Conservation (phyloP, 2,329 filamentous ascomycete species). For the Arachnomyces sp. region DNA sequence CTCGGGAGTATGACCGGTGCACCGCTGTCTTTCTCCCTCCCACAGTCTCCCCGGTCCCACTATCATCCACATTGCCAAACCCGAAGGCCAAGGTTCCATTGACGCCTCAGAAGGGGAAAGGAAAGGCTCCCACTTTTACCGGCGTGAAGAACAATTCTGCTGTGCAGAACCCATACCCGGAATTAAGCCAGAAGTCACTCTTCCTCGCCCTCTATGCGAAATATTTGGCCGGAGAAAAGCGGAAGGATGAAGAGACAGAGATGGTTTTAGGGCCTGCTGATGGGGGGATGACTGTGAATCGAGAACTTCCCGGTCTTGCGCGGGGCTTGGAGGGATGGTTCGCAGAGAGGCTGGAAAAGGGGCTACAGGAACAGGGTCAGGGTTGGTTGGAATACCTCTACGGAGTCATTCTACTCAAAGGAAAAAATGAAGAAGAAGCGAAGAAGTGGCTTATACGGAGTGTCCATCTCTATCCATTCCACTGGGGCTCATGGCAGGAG, state of each 20-base stretch:
- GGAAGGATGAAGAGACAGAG: slow-evolving; percentile 91
- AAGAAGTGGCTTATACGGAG: slow-evolving; percentile 81
- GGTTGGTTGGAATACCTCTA: slow-evolving; percentile 86
- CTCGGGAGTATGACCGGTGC: slow-evolving; percentile 88
- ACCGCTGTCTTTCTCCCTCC: slow-evolving; percentile 82
- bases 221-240: slow-evolving; percentile 87
- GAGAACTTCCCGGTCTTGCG: slow-evolving; percentile 69
- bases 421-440: slow-evolving; percentile 80
- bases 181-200: slow-evolving; percentile 78
- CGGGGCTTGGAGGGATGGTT: slow-evolving; percentile 77
- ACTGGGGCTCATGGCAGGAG: slow-evolving; percentile 96
- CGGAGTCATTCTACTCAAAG: slow-evolving; percentile 79
- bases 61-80: slow-evolving; percentile 32
- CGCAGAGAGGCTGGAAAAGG: slow-evolving; percentile 52
- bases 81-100: slow-evolving; percentile 31
- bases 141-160: slow-evolving; percentile 27
- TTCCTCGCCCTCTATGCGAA: slow-evolving; percentile 91
- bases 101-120: slow-evolving; percentile 51
- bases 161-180: slow-evolving; percentile 35
- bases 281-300: slow-evolving; percentile 73
- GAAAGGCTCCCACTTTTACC: slow-evolving; percentile 41
- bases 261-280: slow-evolving; percentile 95
- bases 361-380: slow-evolving; percentile 57
- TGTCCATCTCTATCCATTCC: slow-evolving; percentile 83
- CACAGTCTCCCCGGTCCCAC: slow-evolving; percentile 60